Conservation (phyloP, 441 rosid species). For the Gossypium davidsonii region DNA sequence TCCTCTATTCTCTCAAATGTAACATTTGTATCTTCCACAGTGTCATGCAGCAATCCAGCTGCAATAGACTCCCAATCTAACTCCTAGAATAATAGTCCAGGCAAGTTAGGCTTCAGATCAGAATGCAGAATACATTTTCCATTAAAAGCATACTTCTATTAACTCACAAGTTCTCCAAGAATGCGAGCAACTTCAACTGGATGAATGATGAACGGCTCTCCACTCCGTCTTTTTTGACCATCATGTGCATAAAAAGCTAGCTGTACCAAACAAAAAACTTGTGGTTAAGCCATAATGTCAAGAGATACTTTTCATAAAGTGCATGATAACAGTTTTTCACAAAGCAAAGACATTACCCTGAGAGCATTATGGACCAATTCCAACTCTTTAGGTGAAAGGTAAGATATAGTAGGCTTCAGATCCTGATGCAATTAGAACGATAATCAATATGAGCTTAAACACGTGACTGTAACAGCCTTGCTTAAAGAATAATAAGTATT, state of each 20-base stretch:
- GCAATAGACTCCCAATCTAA: constrained; percentile 98
- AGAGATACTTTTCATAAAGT: neutral
- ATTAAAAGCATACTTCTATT: constrained; percentile 11
- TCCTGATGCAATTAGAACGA: constrained; percentile 43
- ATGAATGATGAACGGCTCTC: constrained; percentile 87
- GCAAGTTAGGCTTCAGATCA: constrained; percentile 21
- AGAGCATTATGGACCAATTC: constrained; percentile 75
- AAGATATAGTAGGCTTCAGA: constrained; percentile 65
- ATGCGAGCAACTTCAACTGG: constrained; percentile 92
- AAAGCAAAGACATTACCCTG: constrained; percentile 38
- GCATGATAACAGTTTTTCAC: constrained; percentile 4
- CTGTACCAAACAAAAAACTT: constrained; percentile 39
- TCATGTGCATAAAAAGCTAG: constrained; percentile 89
- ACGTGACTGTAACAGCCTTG: neutral
- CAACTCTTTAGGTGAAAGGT: constrained; percentile 78
- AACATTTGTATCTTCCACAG: constrained; percentile 95
- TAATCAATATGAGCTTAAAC: constrained; percentile 18
- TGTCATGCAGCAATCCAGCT: constrained; percentile 95
- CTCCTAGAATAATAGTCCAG: constrained; percentile 47
- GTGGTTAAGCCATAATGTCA: constrained; percentile 18
- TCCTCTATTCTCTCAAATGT: constrained; percentile 89
- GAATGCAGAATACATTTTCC: constrained; percentile 14
- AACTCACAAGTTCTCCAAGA: constrained; percentile 90
- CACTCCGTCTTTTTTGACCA: constrained; percentile 90
- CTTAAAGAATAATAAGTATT: neutral